Evolutionary conservation across 805 yeast genomes (phyloP).

Genomic region (Maudiozyma serrabonitensis): DNA sequence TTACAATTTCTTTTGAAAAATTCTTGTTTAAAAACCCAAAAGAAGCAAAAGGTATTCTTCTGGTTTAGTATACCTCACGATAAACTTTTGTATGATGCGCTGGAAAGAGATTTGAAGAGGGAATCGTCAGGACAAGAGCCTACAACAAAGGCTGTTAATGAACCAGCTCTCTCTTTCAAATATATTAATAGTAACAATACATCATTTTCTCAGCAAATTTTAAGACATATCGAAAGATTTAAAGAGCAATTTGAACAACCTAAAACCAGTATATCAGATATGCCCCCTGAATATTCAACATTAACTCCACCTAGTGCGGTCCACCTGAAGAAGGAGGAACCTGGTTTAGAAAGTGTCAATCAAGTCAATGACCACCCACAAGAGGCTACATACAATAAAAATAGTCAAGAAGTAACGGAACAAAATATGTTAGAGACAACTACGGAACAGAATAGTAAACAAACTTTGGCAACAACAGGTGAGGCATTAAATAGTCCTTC

Average conservation of each 20-base stretch:
- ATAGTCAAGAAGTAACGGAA: neutral
- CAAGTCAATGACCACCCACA: too few relatives aligned
- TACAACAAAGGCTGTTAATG: slow-evolving; percentile 62
- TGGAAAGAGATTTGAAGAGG: slow-evolving; percentile 83
- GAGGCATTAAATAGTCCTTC: neutral
- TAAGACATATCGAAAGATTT: slow-evolving; percentile 2
- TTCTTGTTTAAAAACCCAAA: slow-evolving; percentile 84
- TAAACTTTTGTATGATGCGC: slow-evolving; percentile 81
- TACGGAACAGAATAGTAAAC: neutral
- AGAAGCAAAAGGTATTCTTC: slow-evolving; percentile 91
- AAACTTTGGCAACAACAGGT: neutral
- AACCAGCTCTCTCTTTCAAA: slow-evolving; percentile 71
- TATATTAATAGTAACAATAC: slow-evolving; percentile 40
- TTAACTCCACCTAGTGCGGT: neutral
- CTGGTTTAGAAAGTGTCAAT: neutral
- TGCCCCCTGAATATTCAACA: neutral
- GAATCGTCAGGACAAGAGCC: slow-evolving; percentile 53
- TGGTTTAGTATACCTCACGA: slow-evolving; percentile 97
- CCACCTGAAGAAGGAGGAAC: neutral
- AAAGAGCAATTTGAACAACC: neutral
- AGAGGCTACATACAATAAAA: neutral
- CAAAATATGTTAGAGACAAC: neutral
- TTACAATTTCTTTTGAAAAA: slow-evolving; percentile 76
- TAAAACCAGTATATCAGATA: neutral
- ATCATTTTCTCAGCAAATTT: slow-evolving; percentile 47